Percentiles rank a stretch among this genome's conserved stretches.
phyloP scores from a whole-genome alignment of 2,329 filamentous ascomycete species.

The Colletotrichum trifolii region DNA sequence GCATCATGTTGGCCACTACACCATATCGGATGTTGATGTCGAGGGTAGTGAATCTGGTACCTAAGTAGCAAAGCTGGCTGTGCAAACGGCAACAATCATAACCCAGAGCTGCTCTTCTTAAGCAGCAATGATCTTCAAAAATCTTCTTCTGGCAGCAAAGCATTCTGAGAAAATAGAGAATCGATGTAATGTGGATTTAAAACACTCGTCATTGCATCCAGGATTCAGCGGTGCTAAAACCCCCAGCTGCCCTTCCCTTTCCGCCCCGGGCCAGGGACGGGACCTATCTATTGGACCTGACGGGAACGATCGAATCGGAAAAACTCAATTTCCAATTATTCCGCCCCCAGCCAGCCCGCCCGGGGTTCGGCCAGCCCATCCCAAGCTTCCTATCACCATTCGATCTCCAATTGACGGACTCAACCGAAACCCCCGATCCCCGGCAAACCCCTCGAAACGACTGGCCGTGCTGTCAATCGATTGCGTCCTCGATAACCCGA shows the following conservation, averaged over 20 bases:
- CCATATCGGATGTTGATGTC: conserved; percentile 26
- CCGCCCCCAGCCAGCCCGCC: conserved; percentile 19
- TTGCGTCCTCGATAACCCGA: neutral
- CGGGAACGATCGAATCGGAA: conserved; percentile 27
- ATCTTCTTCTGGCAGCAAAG: too few relatives aligned
- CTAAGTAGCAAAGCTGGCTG: too few relatives aligned
- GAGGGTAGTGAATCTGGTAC: too few relatives aligned
- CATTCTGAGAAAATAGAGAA: too few relatives aligned
- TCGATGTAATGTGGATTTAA: too few relatives aligned
- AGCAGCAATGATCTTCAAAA: neutral
- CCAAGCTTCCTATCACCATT: conserved; percentile 32
- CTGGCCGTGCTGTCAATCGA: conserved; percentile 24
- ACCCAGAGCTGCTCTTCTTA: neutral
- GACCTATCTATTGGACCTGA: too few relatives aligned
- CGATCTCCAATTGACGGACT: conserved; percentile 16
- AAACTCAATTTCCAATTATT: conserved; percentile 37
- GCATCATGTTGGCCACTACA: conserved; percentile 37
- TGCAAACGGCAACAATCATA: too few relatives aligned
- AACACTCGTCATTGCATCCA: too few relatives aligned
- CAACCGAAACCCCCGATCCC: conserved; percentile 17
- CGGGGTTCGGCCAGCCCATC: conserved; percentile 9
- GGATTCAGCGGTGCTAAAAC: too few relatives aligned
- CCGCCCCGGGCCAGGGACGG: too few relatives aligned
- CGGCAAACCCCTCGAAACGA: conserved; percentile 8
- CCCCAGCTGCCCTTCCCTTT: too few relatives aligned